phyloP scores from a whole-genome alignment of 1,284 basidiomycete species.

The Ceraceosorus bombacis region DNA sequence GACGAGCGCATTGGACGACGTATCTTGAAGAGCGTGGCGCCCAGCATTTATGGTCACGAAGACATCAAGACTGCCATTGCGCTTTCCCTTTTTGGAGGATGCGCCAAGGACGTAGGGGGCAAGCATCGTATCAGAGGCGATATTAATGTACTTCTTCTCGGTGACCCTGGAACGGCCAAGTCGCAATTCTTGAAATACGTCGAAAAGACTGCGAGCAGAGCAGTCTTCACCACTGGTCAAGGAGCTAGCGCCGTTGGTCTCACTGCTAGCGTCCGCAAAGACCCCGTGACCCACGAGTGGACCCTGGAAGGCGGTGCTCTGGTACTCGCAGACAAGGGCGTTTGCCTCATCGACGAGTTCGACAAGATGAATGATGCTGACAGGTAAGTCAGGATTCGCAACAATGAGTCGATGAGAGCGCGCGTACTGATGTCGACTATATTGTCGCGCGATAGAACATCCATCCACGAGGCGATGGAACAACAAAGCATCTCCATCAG shows the following conservation, averaged over 20 bases:
- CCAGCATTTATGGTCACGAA: slow-evolving; percentile 96
- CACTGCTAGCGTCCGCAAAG: slow-evolving; percentile 93
- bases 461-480: slow-evolving; percentile 99
- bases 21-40: slow-evolving; percentile 95
- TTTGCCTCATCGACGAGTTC: slow-evolving; percentile 97
- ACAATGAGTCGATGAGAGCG: too few relatives aligned
- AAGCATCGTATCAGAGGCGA: slow-evolving; percentile 95
- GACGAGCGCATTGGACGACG: slow-evolving; percentile 93
- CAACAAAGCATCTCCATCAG: slow-evolving; percentile 99
- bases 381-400: slow-evolving; percentile 12
- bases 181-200: slow-evolving; percentile 99
- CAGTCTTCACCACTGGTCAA: slow-evolving; percentile 97
- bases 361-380: slow-evolving; percentile 99
- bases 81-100: slow-evolving; percentile 85
- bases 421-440: too few relatives aligned
- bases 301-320: slow-evolving; percentile 95
- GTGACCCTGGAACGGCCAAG: slow-evolving; percentile 97
- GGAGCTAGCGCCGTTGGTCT: slow-evolving; percentile 96
- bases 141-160: slow-evolving; percentile 90
- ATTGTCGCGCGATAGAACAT: slow-evolving; percentile 55
- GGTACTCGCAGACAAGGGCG: slow-evolving; percentile 96
- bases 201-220: slow-evolving; percentile 92
- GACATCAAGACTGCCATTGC: slow-evolving; percentile 98
- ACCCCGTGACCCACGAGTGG: slow-evolving; percentile 96
- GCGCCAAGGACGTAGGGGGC: slow-evolving; percentile 88